Evolutionary conservation across 2,329 filamentous ascomycete genomes (phyloP).

Genomic region (Coniochaeta hoffmannii): DNA sequence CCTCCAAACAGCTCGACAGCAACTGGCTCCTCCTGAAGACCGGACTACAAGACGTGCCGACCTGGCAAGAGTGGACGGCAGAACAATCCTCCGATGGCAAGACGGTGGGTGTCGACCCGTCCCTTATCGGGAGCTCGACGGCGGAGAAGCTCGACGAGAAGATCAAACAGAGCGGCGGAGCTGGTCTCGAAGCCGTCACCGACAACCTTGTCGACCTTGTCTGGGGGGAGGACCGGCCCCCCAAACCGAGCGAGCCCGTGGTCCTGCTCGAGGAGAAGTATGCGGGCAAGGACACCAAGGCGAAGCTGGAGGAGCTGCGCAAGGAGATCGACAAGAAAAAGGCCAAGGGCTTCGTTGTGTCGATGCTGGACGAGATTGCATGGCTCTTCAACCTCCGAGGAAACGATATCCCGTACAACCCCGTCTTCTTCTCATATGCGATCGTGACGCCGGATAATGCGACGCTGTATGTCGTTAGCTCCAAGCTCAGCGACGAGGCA

Average conservation of each 20-base stretch:
- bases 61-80: constrained; percentile 93
- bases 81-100: constrained; percentile 84
- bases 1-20: constrained; percentile 76
- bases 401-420: constrained; percentile 94
- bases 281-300: constrained; percentile 72
- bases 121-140: constrained; percentile 63
- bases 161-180: constrained; percentile 79
- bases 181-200: constrained; percentile 64
- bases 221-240: constrained; percentile 71
- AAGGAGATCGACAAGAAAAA: constrained; percentile 90
- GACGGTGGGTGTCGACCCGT: constrained; percentile 83
- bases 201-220: constrained; percentile 85
- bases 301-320: constrained; percentile 80
- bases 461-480: constrained; percentile 76
- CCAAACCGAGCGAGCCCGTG: constrained; percentile 68
- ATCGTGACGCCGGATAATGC: constrained; percentile 70
- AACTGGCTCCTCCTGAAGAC: constrained; percentile 94
- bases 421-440: constrained; percentile 96
- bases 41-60: constrained; percentile 86
- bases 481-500: constrained; percentile 65
- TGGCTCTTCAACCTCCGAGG: constrained; percentile 98
- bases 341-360: constrained; percentile 78
- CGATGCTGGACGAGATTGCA: constrained; percentile 91
- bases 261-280: constrained; percentile 65
- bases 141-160: constrained; percentile 71